Conservation (phyloP, 768 basidiomycete species). For the Pisolithus microcarpus region DNA sequence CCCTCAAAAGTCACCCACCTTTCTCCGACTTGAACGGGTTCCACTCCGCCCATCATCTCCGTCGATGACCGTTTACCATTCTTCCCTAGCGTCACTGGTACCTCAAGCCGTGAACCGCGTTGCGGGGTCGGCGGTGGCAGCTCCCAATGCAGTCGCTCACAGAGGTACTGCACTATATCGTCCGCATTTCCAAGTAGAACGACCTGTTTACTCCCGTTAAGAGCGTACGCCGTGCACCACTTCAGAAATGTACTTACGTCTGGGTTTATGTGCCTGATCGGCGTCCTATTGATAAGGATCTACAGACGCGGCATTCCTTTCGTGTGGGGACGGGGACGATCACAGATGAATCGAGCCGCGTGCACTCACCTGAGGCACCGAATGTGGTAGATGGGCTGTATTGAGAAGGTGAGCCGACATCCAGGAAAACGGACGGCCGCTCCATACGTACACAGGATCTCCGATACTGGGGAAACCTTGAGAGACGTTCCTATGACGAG, state of each 20-base stretch:
- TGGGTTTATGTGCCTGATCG: slow-evolving; percentile 82
- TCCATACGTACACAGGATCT: slow-evolving; percentile 58
- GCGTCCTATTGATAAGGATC: slow-evolving; percentile 97
- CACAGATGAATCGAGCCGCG: neutral
- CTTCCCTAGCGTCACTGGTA: slow-evolving; percentile 28
- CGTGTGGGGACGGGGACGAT: neutral
- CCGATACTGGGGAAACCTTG: slow-evolving; percentile 85
- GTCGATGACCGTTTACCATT: slow-evolving; percentile 47
- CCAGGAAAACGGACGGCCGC: neutral
- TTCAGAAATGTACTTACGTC: slow-evolving; percentile 48
- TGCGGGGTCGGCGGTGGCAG: slow-evolving; percentile 39
- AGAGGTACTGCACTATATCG: slow-evolving; percentile 69
- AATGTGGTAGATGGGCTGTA: slow-evolving; percentile 84
- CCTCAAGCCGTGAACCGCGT: slow-evolving; percentile 13
- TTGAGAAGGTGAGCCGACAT: slow-evolving; percentile 3
- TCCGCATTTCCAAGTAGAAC: slow-evolving; percentile 83
- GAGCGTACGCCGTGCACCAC: neutral
- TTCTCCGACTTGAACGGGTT: slow-evolving; percentile 52
- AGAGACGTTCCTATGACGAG: slow-evolving; percentile 88
- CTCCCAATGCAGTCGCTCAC: slow-evolving; percentile 61
- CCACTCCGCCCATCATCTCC: slow-evolving; percentile 31
- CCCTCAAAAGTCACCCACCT: slow-evolving; percentile 42
- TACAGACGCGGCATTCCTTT: slow-evolving; percentile 23
- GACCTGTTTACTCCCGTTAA: slow-evolving; percentile 40
- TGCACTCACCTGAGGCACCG: slow-evolving; percentile 72